phyloP scores from a whole-genome alignment of 768 basidiomycete species.

The Kondoa malvinella region DNA sequence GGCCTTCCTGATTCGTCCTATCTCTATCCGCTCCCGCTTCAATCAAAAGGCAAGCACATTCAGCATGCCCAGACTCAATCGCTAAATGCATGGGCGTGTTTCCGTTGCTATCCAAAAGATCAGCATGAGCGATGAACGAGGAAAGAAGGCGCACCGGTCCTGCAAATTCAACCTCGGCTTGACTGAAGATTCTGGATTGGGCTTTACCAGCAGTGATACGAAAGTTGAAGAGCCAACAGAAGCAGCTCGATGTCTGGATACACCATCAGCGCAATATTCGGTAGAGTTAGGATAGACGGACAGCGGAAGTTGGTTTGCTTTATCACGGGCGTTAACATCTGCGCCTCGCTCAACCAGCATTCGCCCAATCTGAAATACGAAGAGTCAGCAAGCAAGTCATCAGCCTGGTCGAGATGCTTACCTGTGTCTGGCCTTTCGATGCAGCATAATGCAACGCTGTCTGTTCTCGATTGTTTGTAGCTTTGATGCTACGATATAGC shows the following conservation, averaged over 20 bases:
- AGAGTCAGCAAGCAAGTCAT: neutral
- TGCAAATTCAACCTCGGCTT: constrained; percentile 70
- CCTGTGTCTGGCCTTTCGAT: neutral
- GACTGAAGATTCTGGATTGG: constrained; percentile 34
- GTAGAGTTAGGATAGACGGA: constrained; percentile 33
- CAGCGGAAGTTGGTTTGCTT: constrained; percentile 81
- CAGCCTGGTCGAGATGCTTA: neutral
- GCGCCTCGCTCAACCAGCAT: constrained; percentile 26
- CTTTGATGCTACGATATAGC: constrained; percentile 64
- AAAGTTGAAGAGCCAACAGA: constrained; percentile 88
- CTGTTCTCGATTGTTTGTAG: constrained; percentile 63
- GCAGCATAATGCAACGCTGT: constrained; percentile 44
- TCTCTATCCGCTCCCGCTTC: constrained; percentile 88
- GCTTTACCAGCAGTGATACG: constrained; percentile 58
- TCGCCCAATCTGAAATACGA: constrained; percentile 24
- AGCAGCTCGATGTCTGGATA: constrained; percentile 71
- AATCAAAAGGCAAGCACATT: constrained; percentile 74
- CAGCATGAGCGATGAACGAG: neutral
- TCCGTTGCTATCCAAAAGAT: constrained; percentile 38
- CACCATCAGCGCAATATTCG: neutral
- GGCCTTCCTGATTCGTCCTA: constrained; percentile 61
- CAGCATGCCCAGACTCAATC: constrained; percentile 88
- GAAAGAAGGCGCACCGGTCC: constrained; percentile 24
- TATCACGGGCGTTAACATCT: constrained; percentile 86
- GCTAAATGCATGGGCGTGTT: constrained; percentile 94